Conservation (phyloP, 345 rosid genomes). For the Gossypium stocksii region DNA sequence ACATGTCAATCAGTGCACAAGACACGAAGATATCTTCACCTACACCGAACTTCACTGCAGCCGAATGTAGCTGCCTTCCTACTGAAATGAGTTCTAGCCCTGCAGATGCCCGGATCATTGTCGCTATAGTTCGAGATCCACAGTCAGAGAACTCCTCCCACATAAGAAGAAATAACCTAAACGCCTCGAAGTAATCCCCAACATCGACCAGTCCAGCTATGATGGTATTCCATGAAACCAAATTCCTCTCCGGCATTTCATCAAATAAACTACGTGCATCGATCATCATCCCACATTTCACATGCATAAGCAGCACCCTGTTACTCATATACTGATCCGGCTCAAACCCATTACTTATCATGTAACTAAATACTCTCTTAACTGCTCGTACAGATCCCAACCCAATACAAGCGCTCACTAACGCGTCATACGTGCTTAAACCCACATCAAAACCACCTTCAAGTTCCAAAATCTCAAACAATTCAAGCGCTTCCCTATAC, state of each 20-base stretch:
- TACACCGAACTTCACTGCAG: constrained; percentile 51
- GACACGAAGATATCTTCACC: constrained; percentile 53
- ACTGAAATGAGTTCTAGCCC: constrained; percentile 51
- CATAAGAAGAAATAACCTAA: constrained; percentile 57
- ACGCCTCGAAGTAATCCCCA: constrained; percentile 61
- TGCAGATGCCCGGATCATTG: constrained; percentile 62
- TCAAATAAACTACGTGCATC: constrained; percentile 68
- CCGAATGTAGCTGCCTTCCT: constrained; percentile 69
- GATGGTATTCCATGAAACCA: constrained; percentile 60
- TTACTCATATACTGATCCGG: constrained; percentile 62
- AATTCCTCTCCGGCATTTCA: constrained; percentile 67
- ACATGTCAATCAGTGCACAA: constrained; percentile 82
- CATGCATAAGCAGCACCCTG: constrained; percentile 65
- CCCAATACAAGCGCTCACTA: constrained; percentile 71
- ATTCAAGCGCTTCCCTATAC: constrained; percentile 68
- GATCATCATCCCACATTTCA: constrained; percentile 66
- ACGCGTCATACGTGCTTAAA: constrained; percentile 61
- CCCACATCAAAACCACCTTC: constrained; percentile 45
- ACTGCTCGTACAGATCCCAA: constrained; percentile 61
- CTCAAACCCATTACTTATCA: constrained; percentile 47
- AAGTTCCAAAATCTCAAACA: constrained; percentile 71
- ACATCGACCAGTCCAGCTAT: constrained; percentile 53
- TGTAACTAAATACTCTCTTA: constrained; percentile 57
- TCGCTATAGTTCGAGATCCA: constrained; percentile 50
- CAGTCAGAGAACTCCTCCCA: constrained; percentile 72